Evolutionary conservation across 108 stramenopile genomes (phyloP).

Genomic region (Skeletonema marinoi): DNA sequence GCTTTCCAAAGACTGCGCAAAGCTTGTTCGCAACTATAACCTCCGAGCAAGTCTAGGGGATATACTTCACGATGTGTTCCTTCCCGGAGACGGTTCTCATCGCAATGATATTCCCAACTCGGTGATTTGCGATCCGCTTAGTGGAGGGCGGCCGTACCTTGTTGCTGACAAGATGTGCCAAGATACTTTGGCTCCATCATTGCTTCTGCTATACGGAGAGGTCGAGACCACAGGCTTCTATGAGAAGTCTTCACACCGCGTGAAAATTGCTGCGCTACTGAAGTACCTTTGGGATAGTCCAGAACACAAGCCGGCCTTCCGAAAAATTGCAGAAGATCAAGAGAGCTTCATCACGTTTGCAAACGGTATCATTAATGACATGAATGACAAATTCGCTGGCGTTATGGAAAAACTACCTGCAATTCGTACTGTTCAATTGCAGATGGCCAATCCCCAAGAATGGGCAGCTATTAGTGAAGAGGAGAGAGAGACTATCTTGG

Average conservation of each 20-base stretch:
- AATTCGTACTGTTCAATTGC: constrained; percentile 86
- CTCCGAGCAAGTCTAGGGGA: constrained; percentile 94
- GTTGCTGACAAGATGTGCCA: constrained; percentile 77
- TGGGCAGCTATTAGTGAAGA: constrained; percentile 90
- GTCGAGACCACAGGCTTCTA: constrained; percentile 97
- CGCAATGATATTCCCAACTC: constrained; percentile 67
- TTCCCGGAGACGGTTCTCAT: constrained; percentile 59
- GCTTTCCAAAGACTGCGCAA: constrained; percentile 68
- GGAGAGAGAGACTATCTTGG: constrained; percentile 73
- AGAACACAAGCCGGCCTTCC: constrained; percentile 93
- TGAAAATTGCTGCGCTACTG: constrained; percentile 89
- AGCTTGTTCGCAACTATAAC: constrained; percentile 49
- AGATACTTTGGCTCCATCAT: constrained; percentile 91
- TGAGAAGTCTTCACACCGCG: constrained; percentile 92
- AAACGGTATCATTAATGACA: constrained; percentile 98
- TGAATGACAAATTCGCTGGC: constrained; percentile 91
- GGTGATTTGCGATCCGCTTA: constrained; percentile 64
- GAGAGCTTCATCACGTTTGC: constrained; percentile 94
- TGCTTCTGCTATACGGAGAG: constrained; percentile 96
- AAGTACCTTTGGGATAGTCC: constrained; percentile 93
- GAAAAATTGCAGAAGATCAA: constrained; percentile 85
- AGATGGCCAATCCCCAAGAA: constrained; percentile 82
- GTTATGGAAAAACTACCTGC: constrained; percentile 96
- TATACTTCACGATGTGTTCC: constrained; percentile 87
- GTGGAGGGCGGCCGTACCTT: constrained; percentile 77